A percentile compares a stretch with the other conserved stretches of the same genome.
These are phyloP conservation scores for Acanthamoeba quina DNA, from an alignment of 208 protist genomes.

Conservation along the genomic window DNA sequence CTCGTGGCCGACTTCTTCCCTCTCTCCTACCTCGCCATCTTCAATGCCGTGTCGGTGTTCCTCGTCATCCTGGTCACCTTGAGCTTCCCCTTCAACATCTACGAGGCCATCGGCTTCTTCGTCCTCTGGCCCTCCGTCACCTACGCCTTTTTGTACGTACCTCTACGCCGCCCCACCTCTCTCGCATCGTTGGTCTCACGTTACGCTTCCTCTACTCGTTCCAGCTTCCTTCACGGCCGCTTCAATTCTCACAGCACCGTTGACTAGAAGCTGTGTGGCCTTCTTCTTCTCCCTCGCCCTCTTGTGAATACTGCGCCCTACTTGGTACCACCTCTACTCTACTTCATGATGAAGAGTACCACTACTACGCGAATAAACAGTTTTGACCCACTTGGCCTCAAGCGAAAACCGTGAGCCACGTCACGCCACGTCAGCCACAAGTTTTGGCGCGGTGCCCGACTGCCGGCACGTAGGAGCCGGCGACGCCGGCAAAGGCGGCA, in stretches of 20 bases:
- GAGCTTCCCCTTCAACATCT: conserved; percentile 55
- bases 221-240: neutral
- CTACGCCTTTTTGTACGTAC: conserved; percentile 34
- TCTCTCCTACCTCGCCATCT: conserved; percentile 27
- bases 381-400: neutral
- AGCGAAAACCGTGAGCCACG: too few species aligned
- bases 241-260: neutral
- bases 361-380: neutral
- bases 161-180: neutral
- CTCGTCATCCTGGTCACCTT: neutral
- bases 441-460: neutral
- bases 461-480: neutral
- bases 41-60: conserved; percentile 22
- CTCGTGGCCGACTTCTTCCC: neutral
- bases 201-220: neutral
- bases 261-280: neutral
- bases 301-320: neutral
- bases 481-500: neutral
- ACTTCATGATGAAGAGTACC: neutral
- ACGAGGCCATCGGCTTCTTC: conserved; percentile 19
- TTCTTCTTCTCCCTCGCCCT: neutral
- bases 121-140: conserved; percentile 23
- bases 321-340: neutral
- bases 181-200: neutral
- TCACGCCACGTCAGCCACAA: neutral